Conservation (phyloP, 106 monocot genomes). For the Posidonia australis region DNA sequence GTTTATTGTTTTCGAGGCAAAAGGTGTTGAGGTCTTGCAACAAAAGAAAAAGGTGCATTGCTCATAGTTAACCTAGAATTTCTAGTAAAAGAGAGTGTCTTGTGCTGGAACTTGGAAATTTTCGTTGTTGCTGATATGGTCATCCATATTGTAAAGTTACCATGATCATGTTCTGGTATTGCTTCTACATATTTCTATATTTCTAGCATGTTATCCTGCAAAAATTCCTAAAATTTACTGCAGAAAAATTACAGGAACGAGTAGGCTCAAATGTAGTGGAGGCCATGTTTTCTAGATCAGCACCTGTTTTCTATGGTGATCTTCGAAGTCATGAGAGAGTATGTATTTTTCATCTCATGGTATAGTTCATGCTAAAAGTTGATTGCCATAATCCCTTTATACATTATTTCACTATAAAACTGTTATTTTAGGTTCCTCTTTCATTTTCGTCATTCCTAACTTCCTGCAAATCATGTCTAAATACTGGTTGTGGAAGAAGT, state of each 20-base stretch:
- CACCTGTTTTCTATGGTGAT: conserved; percentile 78
- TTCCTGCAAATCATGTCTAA: conserved; percentile 45
- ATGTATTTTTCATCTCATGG: not conserved
- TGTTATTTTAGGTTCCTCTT: conserved; percentile 44
- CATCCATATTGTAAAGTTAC: no score
- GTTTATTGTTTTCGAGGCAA: no score
- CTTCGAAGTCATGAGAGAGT: conserved; percentile 80
- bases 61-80: no score
- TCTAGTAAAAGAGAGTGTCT: no score
- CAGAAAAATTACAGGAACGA: conserved; percentile 44
- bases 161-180: no score
- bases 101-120: no score
- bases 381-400: not conserved
- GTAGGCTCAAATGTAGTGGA: conserved; percentile 53
- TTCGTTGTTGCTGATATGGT: no score
- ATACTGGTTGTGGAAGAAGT: conserved; percentile 11
- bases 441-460: conserved; percentile 54
- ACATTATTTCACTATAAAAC: not conserved
- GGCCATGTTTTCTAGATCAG: conserved; percentile 65
- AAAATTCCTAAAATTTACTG: not conserved
- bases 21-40: no score
- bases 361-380: not conserved
- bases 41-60: no score
- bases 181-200: not conserved
- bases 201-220: not conserved